Evolutionary conservation across 495 filamentous ascomycete genomes (phyloP).

Genomic region (Ascodesmis nigricans): DNA sequence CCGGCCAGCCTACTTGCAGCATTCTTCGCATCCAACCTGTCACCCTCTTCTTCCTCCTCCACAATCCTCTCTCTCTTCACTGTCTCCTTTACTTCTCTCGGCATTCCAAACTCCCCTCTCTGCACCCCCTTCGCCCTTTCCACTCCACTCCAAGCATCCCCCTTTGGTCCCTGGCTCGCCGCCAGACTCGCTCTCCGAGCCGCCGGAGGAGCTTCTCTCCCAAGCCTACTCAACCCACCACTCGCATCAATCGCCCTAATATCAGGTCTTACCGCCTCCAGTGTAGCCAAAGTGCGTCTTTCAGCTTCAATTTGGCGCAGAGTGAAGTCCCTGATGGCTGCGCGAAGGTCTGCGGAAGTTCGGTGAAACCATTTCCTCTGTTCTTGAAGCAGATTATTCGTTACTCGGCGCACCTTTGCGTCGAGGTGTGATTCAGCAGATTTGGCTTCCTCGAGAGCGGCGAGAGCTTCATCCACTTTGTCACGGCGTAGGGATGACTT

Average conservation of each 20-base stretch:
- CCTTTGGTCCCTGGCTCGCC: slow-evolving; percentile 78
- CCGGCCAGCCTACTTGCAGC: slow-evolving; percentile 81
- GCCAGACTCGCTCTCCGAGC: slow-evolving; percentile 52
- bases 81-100: no score
- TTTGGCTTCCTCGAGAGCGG: slow-evolving; percentile 65
- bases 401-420: slow-evolving; percentile 69
- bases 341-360: slow-evolving; percentile 57
- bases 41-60: slow-evolving; percentile 76
- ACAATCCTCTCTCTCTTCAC: slow-evolving; percentile 26
- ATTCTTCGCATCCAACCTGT: slow-evolving; percentile 83
- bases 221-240: slow-evolving; percentile 70
- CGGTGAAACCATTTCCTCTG: slow-evolving; percentile 78
- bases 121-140: slow-evolving; percentile 54
- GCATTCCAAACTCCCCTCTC: slow-evolving; percentile 53
- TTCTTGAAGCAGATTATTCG: slow-evolving; percentile 67
- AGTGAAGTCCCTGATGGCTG: slow-evolving; percentile 73
- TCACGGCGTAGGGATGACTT: slow-evolving; percentile 65
- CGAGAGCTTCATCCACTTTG: slow-evolving; percentile 91
- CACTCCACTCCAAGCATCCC: slow-evolving; percentile 92
- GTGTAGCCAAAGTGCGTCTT: slow-evolving; percentile 68
- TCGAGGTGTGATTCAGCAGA: slow-evolving; percentile 54
- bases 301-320: slow-evolving; percentile 90
- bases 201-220: slow-evolving; percentile 65
- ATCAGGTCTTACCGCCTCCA: slow-evolving; percentile 80
- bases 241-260: slow-evolving; percentile 78